Evolutionary conservation across 768 basidiomycete species (phyloP).

Genomic region (Leucogyrophana mollusca): DNA sequence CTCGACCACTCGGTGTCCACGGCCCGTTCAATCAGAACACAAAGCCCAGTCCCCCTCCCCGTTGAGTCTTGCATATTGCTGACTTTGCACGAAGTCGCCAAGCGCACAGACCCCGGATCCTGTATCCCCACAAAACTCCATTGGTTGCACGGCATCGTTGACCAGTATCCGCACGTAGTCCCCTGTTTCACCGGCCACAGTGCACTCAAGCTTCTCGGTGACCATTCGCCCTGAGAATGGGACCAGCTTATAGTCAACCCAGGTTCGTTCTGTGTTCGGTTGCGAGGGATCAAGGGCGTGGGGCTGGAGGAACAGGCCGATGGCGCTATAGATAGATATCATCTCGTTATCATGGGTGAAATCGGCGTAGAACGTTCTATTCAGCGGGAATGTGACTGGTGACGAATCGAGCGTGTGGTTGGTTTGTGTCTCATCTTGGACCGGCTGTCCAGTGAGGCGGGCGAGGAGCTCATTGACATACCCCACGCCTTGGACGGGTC

Average conservation of each 20-base stretch:
- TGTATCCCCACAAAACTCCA: slow-evolving; percentile 54
- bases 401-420: slow-evolving; percentile 69
- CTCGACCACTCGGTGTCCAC: too few species aligned
- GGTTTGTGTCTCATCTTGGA: slow-evolving; percentile 70
- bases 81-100: slow-evolving; percentile 62
- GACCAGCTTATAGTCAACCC: slow-evolving; percentile 56
- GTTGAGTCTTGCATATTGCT: slow-evolving; percentile 58
- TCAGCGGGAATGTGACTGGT: slow-evolving; percentile 68
- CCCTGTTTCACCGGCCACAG: slow-evolving; percentile 14
- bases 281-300: slow-evolving; percentile 9
- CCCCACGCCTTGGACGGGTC: slow-evolving; percentile 78
- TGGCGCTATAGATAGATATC: slow-evolving; percentile 64
- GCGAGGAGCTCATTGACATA: slow-evolving; percentile 86
- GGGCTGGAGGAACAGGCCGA: slow-evolving; percentile 51
- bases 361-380: slow-evolving; percentile 67
- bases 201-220: slow-evolving; percentile 62
- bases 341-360: slow-evolving; percentile 87
- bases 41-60: slow-evolving; percentile 68
- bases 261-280: slow-evolving; percentile 33
- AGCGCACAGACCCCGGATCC: slow-evolving; percentile 60
- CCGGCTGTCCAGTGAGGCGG: slow-evolving; percentile 61
- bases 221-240: slow-evolving; percentile 75
- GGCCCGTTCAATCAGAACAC: slow-evolving; percentile 36
- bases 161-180: slow-evolving; percentile 70
- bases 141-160: slow-evolving; percentile 64